Base-by-base conservation (phyloP, 305 asterid species). In the Solanum hybrid region DNA sequence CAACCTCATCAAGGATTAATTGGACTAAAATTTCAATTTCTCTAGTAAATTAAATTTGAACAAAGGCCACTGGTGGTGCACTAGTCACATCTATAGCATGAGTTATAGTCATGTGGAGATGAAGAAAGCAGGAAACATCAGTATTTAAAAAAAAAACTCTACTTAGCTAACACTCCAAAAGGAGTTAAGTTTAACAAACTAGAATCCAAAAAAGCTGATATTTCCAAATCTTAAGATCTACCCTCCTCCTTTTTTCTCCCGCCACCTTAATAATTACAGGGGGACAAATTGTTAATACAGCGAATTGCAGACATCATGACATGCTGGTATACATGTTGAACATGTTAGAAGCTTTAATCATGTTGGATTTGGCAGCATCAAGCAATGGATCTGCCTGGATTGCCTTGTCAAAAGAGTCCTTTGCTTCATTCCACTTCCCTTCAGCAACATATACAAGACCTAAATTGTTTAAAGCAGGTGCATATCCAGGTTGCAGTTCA, bases 371-470 rank as follows among this genome's bases (percentile, higher is more conserved):
- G 26, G 99, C 98, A 86, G 98, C 96, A 93, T 97, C 99, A 91
- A 97, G 39, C 88, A 97, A 90, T 4, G 98, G 98, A 92, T 97
- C 99, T 22, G 94, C 92, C 90, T 93, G 95, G 83, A 92, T 91
- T 31, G 99, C 98, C 94, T 95, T 96, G 92, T 92, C 92, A 91
- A 97, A 97, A 94, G 98, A 96, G 92, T 93, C 95, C 90, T 92
- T 92, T 36, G 98, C 98, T 92, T 97, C 95, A 84, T 94, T 98
- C 91, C 95, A 95, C 77, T 90, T 94, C 89, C 95, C 96, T 96
- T 97, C 99, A 11, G 98, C 98, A 85, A 96, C 97, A 89, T 95
- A 96, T 71, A 96, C 98, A 6, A 96, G 99, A 88, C 99, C 99
- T 20, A 97, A 97, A 93, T 97, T 97, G 94, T 97, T 97, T 88